These are phyloP conservation scores for Coleophoma eucalyptorum DNA, from an alignment of 2,329 filamentous ascomycete genomes.

Conservation along the genomic window DNA sequence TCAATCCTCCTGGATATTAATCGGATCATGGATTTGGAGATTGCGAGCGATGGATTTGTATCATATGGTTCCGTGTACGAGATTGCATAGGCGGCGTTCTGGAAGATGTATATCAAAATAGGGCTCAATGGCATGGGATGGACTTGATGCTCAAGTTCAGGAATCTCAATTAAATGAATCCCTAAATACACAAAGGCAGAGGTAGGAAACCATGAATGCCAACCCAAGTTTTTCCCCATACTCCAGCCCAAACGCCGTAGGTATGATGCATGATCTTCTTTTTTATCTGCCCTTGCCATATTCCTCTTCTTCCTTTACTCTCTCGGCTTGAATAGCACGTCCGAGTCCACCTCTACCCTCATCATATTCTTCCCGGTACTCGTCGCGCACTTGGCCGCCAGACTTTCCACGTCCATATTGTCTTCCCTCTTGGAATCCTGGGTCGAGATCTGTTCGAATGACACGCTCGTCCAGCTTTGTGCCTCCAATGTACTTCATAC, in stretches of 20 bases:
- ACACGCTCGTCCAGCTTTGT: slow-evolving; percentile 97
- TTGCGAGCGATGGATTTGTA: slow-evolving; percentile 11
- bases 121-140: slow-evolving; percentile 17
- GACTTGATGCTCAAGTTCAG: no score
- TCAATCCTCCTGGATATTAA: slow-evolving; percentile 92
- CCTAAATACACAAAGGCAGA: no score
- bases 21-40: neutral
- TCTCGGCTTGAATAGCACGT: slow-evolving; percentile 67
- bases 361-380: slow-evolving; percentile 96
- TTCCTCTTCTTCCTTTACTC: slow-evolving; percentile 52
- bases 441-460: slow-evolving; percentile 91
- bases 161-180: no score
- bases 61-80: slow-evolving; percentile 14
- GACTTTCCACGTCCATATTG: slow-evolving; percentile 96
- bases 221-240: slow-evolving; percentile 19
- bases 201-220: neutral
- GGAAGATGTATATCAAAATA: slow-evolving; percentile 16
- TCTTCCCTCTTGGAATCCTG: slow-evolving; percentile 91
- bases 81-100: slow-evolving; percentile 22
- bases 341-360: slow-evolving; percentile 90
- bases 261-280: neutral
- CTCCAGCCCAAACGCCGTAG: slow-evolving; percentile 4
- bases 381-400: slow-evolving; percentile 93
- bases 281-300: slow-evolving; percentile 52
- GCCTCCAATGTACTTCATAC: slow-evolving; percentile 97